Base-by-base conservation (phyloP, 345 rosid genomes). In the Punica granatum region DNA sequence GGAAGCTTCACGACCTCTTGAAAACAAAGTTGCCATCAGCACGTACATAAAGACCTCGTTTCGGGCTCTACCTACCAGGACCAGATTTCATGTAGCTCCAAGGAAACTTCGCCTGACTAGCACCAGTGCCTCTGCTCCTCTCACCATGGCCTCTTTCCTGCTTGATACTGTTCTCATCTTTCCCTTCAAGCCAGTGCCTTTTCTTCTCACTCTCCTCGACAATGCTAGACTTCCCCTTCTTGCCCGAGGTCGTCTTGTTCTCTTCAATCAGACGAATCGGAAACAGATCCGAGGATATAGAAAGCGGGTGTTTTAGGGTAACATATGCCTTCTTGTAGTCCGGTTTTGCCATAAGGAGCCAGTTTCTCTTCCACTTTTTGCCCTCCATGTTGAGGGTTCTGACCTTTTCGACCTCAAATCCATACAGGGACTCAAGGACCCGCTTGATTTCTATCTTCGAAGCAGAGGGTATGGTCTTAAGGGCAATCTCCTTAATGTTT, bases 381-480 rank as follows among this genome's bases (percentile, higher is more conserved):
- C 98, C 96, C 25, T 90, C 97, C 97, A 90, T 86, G 92, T 90
- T 92, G n/a, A 92, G 86, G 1, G 97, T 92, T 18, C 80, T 83
- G 70, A 95, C 97, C 70, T 92, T 80, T 5, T 84, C 96, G 51
- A 92, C 90, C 9, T 90, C 88, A 85, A 95, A 88, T 60, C 96
- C 97, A 73, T 90, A 87, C 65, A 95, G 87, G 18, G 98, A 87
- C 64, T 88, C 92, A 15, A 95, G 96, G 19, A 90, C 93, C 70
- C 99, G 93, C 79, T 91, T 94, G 86, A 92, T 94, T 78, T 94
- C 98, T 72, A 92, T 84, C 84, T 92, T 94, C 41, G 98, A 73
- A 15, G 97, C 98, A 0, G 97, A 87, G 0, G 97, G 97, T 62
- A 95, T 80, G 4, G 98, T 90, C 75, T 83, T 90, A 46, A 95